These are phyloP conservation scores for Trypanosoma melophagium DNA, from an alignment of 208 protist species.

Conservation along the genomic window DNA sequence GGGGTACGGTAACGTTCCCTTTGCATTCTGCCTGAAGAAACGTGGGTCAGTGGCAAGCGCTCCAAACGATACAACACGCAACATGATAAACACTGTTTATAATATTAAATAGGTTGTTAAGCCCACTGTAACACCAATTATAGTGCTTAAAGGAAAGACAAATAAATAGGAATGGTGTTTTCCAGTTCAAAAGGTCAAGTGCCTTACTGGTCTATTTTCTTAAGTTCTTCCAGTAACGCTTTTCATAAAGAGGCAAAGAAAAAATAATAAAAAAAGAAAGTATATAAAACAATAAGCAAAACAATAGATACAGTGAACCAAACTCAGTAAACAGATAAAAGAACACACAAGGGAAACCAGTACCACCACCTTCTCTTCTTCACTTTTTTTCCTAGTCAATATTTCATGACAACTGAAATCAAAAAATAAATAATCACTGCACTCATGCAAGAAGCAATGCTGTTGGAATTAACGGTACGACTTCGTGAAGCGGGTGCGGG, in stretches of 20 bases:
- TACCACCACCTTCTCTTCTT: not conserved
- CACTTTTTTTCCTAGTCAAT: not conserved
- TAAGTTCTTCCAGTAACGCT: not conserved
- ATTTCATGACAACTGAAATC: constrained; percentile 3
- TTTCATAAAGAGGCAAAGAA: not conserved
- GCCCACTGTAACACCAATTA: not conserved
- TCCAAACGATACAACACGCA: constrained; percentile 54
- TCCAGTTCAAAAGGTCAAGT: not conserved
- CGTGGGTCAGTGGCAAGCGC: constrained; percentile 32
- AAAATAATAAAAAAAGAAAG: constrained; percentile 20
- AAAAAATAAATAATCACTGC: constrained; percentile 13
- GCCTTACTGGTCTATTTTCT: too few species aligned
- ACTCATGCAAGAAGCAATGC: constrained; percentile 14
- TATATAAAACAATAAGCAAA: not conserved
- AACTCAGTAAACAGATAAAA: constrained; percentile 25
- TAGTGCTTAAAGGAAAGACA: not conserved
- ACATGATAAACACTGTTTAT: constrained; percentile 24
- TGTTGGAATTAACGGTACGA: constrained; percentile 30
- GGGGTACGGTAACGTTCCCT: constrained; percentile 31
- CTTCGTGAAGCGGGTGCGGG: constrained; percentile 98
- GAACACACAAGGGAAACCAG: not conserved
- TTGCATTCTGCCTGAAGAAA: constrained; percentile 22
- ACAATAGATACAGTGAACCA: constrained; percentile 5
- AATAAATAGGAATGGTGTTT: not conserved
- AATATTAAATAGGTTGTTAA: not conserved